phyloP scores from a whole-genome alignment of 139 green algal species.

The Chlamydomonas sp. region DNA sequence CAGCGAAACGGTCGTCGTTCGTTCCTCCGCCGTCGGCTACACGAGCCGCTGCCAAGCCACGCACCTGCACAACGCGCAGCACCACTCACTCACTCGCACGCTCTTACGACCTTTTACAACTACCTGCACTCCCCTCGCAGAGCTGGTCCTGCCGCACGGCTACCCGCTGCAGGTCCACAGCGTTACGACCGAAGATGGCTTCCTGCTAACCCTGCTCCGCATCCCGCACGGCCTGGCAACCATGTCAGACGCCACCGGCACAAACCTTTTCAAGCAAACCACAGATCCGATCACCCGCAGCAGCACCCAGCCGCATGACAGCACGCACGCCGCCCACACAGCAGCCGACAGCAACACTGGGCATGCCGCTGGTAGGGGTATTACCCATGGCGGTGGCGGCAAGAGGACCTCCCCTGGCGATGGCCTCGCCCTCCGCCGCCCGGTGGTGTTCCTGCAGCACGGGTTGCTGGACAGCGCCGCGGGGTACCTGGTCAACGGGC shows the following conservation, averaged over 20 bases:
- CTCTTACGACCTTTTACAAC: too few relatives aligned
- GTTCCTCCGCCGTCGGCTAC: too few relatives aligned
- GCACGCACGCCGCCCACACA: neutral
- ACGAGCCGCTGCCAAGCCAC: too few relatives aligned
- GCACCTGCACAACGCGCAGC: too few relatives aligned
- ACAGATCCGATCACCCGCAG: too few relatives aligned
- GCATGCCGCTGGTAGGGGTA: neutral
- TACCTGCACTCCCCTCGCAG: neutral
- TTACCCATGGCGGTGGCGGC: neutral
- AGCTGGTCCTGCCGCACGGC: conserved; percentile 55
- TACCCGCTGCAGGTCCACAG: conserved; percentile 71
- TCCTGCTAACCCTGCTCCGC: conserved; percentile 68
- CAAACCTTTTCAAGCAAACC: neutral
- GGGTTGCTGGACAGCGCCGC: conserved; percentile 82
- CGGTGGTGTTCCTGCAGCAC: conserved; percentile 83
- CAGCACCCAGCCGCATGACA: neutral
- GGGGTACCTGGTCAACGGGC: conserved; percentile 78
- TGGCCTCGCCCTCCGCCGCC: neutral
- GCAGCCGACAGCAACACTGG: neutral
- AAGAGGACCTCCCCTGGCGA: neutral
- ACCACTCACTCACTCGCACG: too few relatives aligned
- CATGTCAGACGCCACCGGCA: neutral
- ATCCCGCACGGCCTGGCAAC: conserved; percentile 56
- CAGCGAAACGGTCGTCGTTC: too few relatives aligned
- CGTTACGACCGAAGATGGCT: conserved; percentile 68